phyloP scores from a whole-genome alignment of 208 protist species.

The Wallacemonas collosoma region DNA sequence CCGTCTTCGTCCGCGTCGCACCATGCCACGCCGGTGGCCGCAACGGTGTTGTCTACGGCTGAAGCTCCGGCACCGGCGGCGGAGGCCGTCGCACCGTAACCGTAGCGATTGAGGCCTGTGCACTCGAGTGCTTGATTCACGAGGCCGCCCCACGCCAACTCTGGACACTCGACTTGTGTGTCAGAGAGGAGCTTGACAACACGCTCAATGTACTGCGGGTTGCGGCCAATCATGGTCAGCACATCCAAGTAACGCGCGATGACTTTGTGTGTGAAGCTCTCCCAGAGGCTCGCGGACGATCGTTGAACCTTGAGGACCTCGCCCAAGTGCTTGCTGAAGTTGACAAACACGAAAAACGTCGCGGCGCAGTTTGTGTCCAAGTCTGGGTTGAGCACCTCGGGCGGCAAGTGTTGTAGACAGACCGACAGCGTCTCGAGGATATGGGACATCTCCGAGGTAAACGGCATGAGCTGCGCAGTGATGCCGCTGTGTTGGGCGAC shows the following conservation, averaged over 20 bases:
- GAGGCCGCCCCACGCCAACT: conserved; percentile 78
- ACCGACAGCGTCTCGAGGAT: conserved; percentile 65
- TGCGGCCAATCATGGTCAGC: conserved; percentile 85
- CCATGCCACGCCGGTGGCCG: too few relatives aligned
- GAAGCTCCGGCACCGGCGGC: not conserved
- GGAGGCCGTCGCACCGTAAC: not conserved
- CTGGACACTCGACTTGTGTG: conserved; percentile 68
- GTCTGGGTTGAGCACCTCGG: conserved; percentile 78
- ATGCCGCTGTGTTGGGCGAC: conserved; percentile 12
- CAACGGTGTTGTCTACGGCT: not conserved
- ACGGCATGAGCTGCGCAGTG: conserved; percentile 39
- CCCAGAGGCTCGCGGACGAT: conserved; percentile 48
- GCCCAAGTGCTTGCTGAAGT: conserved; percentile 75
- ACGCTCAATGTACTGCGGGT: conserved; percentile 77
- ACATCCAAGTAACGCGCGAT: conserved; percentile 72
- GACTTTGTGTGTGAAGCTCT: conserved; percentile 77
- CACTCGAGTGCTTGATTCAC: conserved; percentile 77
- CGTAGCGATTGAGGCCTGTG: conserved; percentile 29
- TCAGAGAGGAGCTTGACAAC: conserved; percentile 65
- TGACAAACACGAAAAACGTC: conserved; percentile 87
- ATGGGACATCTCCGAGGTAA: conserved; percentile 80
- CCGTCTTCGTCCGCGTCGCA: conserved; percentile 14
- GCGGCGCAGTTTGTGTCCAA: conserved; percentile 78
- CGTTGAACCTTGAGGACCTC: conserved; percentile 72
- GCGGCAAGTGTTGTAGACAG: conserved; percentile 76